Evolutionary conservation across 1,139 yeast genomes (phyloP), one percentile per base, ranked within the genome.

Genomic region (Zhuliangozyma blackwelliae): DNA sequence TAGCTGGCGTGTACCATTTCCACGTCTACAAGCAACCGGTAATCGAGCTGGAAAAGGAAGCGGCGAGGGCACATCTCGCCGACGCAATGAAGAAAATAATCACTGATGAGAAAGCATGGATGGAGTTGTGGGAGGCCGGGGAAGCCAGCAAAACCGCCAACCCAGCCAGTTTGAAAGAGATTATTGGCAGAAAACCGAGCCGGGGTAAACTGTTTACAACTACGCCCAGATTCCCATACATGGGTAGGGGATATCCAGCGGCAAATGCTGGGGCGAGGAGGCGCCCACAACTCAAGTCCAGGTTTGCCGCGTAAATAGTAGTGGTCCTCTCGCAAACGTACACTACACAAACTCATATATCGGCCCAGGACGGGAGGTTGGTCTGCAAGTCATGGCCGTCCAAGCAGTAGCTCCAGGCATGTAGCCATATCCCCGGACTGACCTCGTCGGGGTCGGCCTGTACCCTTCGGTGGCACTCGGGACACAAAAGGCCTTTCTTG

Each of bases 361-460:
- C 33, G 35, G 54, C 45, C 79, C 79, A 74, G 1, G 36, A 32
- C 1, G 80, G 80, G 19, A 48, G 38, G 2, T 51, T 54, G 0
- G 76, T 61, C 30, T 56, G 49, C 44, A 62, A 73, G n/a, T 46
- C 43, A 35, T 54, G 46, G 7, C 42, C 29, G 8, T 36, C 35
- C 31, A 34, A 39, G 5, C 37, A 27, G 30, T 40, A 43, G 22
- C 45, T 38, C 22, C 36, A 68, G 1, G 88, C 81, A 61, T 82
- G 89, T 34, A 82, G 54, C 71, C 75, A 79, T 28, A 82, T 57
- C 16, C 55, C 59, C 44, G 39, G 32, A 20, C 37, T 29, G 11
- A 26, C 28, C 7, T 25, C 31, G 28, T 27, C 19, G 8, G 36
- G 40, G 1, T 57, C 49, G 39, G 66, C 50, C 28, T 52, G 71